Evolutionary conservation across 371 early-diverging fungal species (phyloP), one percentile per base, ranked within the genome.

Genomic region (Rhizopus sp.): DNA sequence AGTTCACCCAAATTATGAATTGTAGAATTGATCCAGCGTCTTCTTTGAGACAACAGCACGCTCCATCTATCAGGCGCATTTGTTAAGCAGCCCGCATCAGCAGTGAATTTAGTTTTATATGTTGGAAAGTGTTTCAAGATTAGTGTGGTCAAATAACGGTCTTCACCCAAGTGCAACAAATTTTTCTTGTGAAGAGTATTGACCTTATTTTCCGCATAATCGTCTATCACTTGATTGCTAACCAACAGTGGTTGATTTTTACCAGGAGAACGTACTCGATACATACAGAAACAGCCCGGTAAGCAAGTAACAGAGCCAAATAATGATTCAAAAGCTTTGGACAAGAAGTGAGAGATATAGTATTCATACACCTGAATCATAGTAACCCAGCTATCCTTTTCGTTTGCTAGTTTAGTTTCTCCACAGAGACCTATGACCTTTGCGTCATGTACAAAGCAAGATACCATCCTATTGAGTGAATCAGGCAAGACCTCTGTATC

Each of bases 361-460:
- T 99, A 96, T 66, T 95, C 96, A 70, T 93, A 96, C 12, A 99
- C 97, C 69, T 99, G 99, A 71, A 98, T 94, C 93, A 96, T 96
- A 13, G 98, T 96, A 5, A 94, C 93, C 91, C 91, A 93, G 44
- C 92, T 87, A 50, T 83, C 82, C 58, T 91, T 91, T 63, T 93
- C 91, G 68, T 96, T 96, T 5, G 94, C 87, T 41, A 96, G 78
- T 53, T 70, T 74, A 7, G 96, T 96, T 73, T 96, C 96, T 30
- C 96, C 96, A 66, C 96, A 96, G 15, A 93, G 77, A 8, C 97
- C 97, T 59, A 93, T 84, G 49, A 96, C 79, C 73, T 87, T 86
- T 34, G 85, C 79, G 68, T 97, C 97, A 61, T 91, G 86, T 16
- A 88, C 83, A 86, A 95, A 89, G 57, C 82, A 77, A 4, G 94